phyloP scores from a whole-genome alignment of 2,329 filamentous ascomycete genomes.

The Ceratocystis cubensis region DNA sequence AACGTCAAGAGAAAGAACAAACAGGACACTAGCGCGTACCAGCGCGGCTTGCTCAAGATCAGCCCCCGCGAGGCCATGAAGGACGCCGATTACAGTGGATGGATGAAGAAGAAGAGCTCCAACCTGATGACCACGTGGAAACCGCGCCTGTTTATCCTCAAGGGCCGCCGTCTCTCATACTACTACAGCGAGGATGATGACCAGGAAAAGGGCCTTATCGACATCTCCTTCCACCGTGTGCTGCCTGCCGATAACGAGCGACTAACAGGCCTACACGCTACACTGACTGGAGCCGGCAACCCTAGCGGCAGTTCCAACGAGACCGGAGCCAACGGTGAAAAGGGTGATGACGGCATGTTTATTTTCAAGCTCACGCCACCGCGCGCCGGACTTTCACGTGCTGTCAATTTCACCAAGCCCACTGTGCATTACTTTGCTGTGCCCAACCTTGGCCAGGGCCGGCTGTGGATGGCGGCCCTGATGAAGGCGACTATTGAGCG shows the following conservation, averaged over 20 bases:
- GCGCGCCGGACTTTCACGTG: conserved; percentile 70
- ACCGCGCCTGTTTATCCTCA: conserved; percentile 85
- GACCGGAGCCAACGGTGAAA: conserved; percentile 27
- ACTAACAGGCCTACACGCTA: conserved; percentile 80
- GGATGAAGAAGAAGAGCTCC: conserved; percentile 99
- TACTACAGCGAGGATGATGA: conserved; percentile 91
- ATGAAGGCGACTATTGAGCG: conserved; percentile 99
- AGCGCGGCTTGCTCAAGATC: conserved; percentile 70
- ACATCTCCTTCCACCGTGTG: conserved; percentile 96
- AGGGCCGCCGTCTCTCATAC: conserved; percentile 81
- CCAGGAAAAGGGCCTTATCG: conserved; percentile 88
- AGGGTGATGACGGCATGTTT: conserved; percentile 63
- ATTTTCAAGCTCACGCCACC: conserved; percentile 97
- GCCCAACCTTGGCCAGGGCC: conserved; percentile 73
- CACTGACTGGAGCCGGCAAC: conserved; percentile 69
- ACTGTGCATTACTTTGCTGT: conserved; percentile 97
- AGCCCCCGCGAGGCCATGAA: conserved; percentile 70
- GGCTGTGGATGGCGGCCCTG: conserved; percentile 93
- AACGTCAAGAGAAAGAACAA: conserved; percentile 58
- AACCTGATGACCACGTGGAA: conserved; percentile 98
- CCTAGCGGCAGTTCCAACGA: conserved; percentile 40
- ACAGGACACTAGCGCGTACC: conserved; percentile 91
- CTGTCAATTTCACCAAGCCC: conserved; percentile 94
- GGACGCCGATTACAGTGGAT: conserved; percentile 84
- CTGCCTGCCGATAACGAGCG: conserved; percentile 85